phyloP scores from a whole-genome alignment of 2,329 filamentous ascomycete species.

The Ilyonectria robusta region DNA sequence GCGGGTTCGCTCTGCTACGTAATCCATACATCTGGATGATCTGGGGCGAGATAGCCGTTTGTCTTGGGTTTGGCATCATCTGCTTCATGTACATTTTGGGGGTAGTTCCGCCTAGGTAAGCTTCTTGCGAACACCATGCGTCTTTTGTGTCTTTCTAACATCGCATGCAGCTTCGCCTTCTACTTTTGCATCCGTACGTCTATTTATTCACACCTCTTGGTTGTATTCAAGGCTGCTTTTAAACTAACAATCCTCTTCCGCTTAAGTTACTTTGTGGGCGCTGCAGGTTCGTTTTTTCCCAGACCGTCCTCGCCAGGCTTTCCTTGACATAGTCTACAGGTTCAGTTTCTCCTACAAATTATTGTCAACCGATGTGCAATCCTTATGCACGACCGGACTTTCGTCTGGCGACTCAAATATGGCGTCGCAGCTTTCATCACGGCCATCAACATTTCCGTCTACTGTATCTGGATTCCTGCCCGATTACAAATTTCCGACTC shows the following conservation, averaged over 20 bases:
- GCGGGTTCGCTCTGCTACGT: constrained; percentile 46
- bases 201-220: background rate
- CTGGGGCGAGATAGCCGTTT: constrained; percentile 60
- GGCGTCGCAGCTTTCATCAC: constrained; percentile 53
- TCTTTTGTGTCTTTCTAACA: background rate
- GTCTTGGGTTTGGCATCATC: constrained; percentile 57
- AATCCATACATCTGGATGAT: constrained; percentile 63
- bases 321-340: constrained; percentile 9
- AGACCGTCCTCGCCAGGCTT: too few relatives aligned
- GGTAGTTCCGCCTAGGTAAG: constrained; percentile 31
- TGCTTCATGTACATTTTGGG: constrained; percentile 40
- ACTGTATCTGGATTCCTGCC: constrained; percentile 64
- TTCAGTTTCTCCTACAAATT: constrained; percentile 30
- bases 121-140: background rate
- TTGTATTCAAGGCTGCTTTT: background rate
- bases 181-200: constrained; percentile 27
- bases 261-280: constrained; percentile 25
- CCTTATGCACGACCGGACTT: constrained; percentile 20
- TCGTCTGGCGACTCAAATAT: constrained; percentile 21
- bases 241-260: background rate
- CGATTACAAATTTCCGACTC: constrained; percentile 55
- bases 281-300: too few relatives aligned
- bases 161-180: constrained; percentile 8
- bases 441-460: constrained; percentile 62
- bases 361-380: constrained; percentile 38